Evolutionary conservation across 768 basidiomycete genomes (phyloP).

Genomic region (Punctularia strigosozonata): DNA sequence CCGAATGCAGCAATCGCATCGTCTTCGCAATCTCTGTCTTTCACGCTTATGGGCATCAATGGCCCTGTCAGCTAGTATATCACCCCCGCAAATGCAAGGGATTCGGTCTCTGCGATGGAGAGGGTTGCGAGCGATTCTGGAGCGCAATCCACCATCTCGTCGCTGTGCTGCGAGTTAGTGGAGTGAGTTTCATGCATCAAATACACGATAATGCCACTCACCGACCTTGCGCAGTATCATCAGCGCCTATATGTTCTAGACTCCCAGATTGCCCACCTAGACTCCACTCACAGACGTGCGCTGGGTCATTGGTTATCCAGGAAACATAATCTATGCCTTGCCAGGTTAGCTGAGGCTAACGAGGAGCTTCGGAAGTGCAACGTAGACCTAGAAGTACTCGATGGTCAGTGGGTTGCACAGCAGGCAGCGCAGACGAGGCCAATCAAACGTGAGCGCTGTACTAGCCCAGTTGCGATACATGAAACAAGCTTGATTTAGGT

Average conservation of each 20-base stretch:
- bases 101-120: neutral
- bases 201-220: neutral
- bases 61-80: slow-evolving; percentile 5
- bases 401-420: neutral
- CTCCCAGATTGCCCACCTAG: neutral
- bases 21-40: slow-evolving; percentile 2
- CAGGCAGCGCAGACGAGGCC: neutral
- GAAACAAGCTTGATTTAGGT: neutral
- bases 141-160: neutral
- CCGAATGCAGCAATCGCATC: slow-evolving; percentile 1
- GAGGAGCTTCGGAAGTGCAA: neutral
- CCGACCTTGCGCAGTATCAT: neutral
- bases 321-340: neutral
- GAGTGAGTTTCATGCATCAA: neutral
- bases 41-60: slow-evolving; percentile 4
- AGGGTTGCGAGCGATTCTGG: neutral
- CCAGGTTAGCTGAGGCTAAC: neutral
- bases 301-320: neutral
- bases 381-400: neutral
- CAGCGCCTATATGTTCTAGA: neutral
- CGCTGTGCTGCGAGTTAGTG: neutral
- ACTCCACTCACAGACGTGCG: neutral
- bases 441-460: neutral
- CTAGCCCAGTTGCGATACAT: neutral
- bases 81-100: slow-evolving; percentile 1